Base-by-base conservation (phyloP, 1,284 basidiomycete species). In the Ganoderma resinaceum region DNA sequence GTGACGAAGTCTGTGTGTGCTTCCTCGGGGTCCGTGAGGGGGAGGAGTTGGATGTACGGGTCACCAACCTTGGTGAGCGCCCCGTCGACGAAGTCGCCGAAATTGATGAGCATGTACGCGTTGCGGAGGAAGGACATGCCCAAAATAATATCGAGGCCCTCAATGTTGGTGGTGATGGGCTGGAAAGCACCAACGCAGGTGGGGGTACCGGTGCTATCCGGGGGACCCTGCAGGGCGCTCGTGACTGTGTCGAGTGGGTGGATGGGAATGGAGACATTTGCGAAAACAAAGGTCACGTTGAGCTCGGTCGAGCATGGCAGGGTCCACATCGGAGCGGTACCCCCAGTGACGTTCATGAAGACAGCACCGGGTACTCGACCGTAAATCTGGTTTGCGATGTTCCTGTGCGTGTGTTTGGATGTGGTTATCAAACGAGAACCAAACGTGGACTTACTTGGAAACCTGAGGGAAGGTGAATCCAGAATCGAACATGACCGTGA, bases 101-200 rank as follows among this genome's bases (percentile, higher is more conserved):
- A 89, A 76, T 91, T 82, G 77, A 91, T 83, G 20, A 90, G 79
- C 35, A 85, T 80, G 76, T 91, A 91, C 18, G 84, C 82, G 75
- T 92, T 94, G 16, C 92, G 89, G 66, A 94, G 71, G 81, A 93
- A 94, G 66, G 85, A 86, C 92, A 94, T 93, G 67, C 92, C 92
- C 67, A 94, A 82, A 74, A 94, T 92, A 83, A 92, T 87, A 73
- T 94, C 92, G 68, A 89, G 92, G 84, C 85, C 23, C 68, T 67
- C 31, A 66, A 65, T 58, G 67, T 61, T 72, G n/a, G 71, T 69
- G 16, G 88, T 90, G 73, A 92, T 92, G 5, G 92, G 92, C 81
- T 94, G 92, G 83, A 94, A 94, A 29, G 76, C 70, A 53, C 78
- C 77, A 12, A 77, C 69, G 59, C 78, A 79, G 16, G 77, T 72